Conservation (phyloP, 306 rosid genomes). For the Casuarina glauca region DNA sequence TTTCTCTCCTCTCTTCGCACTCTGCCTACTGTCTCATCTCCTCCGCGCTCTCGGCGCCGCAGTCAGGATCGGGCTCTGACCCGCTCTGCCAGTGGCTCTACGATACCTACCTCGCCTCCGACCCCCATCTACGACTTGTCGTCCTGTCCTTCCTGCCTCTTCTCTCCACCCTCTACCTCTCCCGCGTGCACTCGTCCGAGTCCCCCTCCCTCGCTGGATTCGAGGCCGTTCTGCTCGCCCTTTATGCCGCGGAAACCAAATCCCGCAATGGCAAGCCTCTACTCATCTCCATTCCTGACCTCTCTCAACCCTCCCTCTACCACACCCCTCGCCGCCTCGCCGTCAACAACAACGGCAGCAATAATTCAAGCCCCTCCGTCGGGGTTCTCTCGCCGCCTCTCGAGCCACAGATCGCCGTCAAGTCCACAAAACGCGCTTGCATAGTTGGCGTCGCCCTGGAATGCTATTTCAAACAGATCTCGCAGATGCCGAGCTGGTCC, state of each 20-base stretch:
- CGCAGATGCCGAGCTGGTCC: conserved; percentile 96
- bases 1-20: conserved; percentile 83
- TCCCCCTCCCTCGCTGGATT: conserved; percentile 82
- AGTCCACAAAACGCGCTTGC: conserved; percentile 83
- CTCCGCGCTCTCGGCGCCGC: conserved; percentile 43
- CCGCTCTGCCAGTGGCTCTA: conserved; percentile 98
- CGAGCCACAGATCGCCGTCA: conserved; percentile 77
- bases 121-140: conserved; percentile 83
- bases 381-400: conserved; percentile 74
- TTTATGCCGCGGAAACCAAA: conserved; percentile 81
- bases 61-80: conserved; percentile 77
- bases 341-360: conserved; percentile 17
- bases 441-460: conserved; percentile 82
- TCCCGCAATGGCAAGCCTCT: conserved; percentile 79
- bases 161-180: conserved; percentile 75
- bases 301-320: conserved; percentile 85
- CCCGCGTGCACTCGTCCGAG: conserved; percentile 66
- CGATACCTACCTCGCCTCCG: conserved; percentile 86
- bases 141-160: conserved; percentile 91
- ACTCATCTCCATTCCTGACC: conserved; percentile 76
- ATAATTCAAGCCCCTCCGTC: conserved; percentile 36
- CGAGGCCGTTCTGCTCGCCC: conserved; percentile 87
- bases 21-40: conserved; percentile 61
- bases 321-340: conserved; percentile 46
- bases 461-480: conserved; percentile 83